These are phyloP conservation scores for Apiotrichum porosum DNA, from an alignment of 1,284 basidiomycete genomes.

Conservation along the genomic window DNA sequence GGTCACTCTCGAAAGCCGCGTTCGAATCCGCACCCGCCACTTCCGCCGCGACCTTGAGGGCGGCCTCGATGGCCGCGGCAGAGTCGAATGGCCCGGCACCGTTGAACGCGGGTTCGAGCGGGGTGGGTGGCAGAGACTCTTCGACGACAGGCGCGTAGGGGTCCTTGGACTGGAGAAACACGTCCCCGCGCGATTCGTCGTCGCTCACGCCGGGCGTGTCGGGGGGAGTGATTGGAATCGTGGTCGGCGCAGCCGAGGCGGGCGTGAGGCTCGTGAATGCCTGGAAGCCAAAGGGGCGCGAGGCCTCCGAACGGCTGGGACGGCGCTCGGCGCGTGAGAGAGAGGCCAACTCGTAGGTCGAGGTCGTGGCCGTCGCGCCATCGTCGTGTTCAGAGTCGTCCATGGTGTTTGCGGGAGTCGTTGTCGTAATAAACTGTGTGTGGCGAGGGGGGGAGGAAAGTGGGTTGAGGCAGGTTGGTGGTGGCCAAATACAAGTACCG, in stretches of 20 bases:
- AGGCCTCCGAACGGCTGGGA: neutral
- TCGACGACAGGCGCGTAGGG: slow-evolving; percentile 12
- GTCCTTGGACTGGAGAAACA: neutral
- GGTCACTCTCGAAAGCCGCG: slow-evolving; percentile 22
- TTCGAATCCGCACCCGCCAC: neutral
- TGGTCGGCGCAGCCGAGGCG: neutral
- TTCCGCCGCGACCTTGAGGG: neutral
- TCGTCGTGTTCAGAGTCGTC: too few relatives aligned
- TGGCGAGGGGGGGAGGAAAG: too few relatives aligned
- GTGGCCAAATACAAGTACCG: too few relatives aligned
- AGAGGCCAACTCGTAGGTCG: neutral
- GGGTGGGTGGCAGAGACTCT: slow-evolving; percentile 40
- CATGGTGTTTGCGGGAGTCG: too few relatives aligned
- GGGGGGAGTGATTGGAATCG: neutral
- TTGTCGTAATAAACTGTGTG: too few relatives aligned
- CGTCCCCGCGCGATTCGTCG: neutral
- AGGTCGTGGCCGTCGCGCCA: too few relatives aligned
- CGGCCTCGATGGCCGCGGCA: neutral
- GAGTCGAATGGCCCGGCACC: slow-evolving; percentile 24
- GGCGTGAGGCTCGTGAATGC: too few relatives aligned
- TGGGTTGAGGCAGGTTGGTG: too few relatives aligned
- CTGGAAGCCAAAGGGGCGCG: neutral
- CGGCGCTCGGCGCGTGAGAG: neutral
- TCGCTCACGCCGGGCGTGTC: neutral
- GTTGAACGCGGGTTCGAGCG: slow-evolving; percentile 36